A percentile compares a stretch with the other conserved stretches of the same genome.
Conservation (phyloP, 192 early-diverging fungal species). For the Martensiomyces pterosporus region DNA sequence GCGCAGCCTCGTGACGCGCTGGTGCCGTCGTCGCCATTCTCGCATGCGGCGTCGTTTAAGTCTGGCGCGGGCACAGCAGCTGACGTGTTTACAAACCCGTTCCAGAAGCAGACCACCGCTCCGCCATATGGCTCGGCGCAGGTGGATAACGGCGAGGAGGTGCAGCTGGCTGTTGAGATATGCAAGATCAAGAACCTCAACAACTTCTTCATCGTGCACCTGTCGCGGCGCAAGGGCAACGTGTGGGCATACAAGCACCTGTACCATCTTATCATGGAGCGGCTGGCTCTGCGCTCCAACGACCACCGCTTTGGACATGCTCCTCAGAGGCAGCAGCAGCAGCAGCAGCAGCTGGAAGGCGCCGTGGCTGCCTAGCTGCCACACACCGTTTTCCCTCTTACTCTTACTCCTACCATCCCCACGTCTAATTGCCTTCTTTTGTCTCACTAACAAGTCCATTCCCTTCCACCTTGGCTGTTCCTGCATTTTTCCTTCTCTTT, state of each 20-base stretch:
- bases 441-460: too few relatives aligned
- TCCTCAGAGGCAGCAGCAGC: too few relatives aligned
- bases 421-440: too few relatives aligned
- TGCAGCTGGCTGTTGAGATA: slow-evolving; percentile 84
- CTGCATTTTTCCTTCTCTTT: slow-evolving; percentile 1
- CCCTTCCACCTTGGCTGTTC: not conserved
- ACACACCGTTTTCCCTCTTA: slow-evolving; percentile 13
- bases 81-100: slow-evolving; percentile 32
- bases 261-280: slow-evolving; percentile 56
- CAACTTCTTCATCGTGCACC: slow-evolving; percentile 69
- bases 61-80: slow-evolving; percentile 19
- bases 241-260: slow-evolving; percentile 77
- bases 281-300: slow-evolving; percentile 41
- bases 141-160: slow-evolving; percentile 66
- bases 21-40: slow-evolving; percentile 29
- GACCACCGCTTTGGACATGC: slow-evolving; percentile 30
- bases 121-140: slow-evolving; percentile 44
- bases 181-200: slow-evolving; percentile 88
- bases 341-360: too few relatives aligned
- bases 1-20: not conserved
- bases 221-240: slow-evolving; percentile 69
- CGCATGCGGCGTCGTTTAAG: slow-evolving; percentile 34
- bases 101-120: slow-evolving; percentile 16
- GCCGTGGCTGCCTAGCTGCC: too few relatives aligned
- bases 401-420: too few relatives aligned